Evolutionary conservation across 257 asterid species (phyloP).

Genomic region (Penstemon davidsonii): DNA sequence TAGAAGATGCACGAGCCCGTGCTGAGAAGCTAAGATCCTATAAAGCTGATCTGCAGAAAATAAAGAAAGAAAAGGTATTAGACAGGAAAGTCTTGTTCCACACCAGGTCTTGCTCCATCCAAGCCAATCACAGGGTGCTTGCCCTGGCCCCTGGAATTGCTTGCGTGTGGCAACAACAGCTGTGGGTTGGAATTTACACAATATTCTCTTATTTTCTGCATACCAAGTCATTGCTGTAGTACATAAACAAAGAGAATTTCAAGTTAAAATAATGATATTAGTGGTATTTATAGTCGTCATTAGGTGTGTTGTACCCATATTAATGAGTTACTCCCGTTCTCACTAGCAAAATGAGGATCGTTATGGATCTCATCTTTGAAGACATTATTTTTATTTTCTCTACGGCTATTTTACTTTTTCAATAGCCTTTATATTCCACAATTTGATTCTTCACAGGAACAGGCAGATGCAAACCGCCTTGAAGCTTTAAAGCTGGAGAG

Average conservation of each 20-base stretch:
- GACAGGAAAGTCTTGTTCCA: neutral
- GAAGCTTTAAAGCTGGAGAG: conserved; percentile 81
- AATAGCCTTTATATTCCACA: conserved; percentile 19
- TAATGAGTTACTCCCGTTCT: neutral
- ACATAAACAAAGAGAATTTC: too few species aligned
- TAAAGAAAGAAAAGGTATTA: conserved; percentile 87
- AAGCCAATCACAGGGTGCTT: conserved; percentile 6
- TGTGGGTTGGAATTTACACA: conserved; percentile 1
- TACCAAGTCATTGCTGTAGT: neutral
- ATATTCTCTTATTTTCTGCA: conserved; percentile 6
- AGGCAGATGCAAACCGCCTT: conserved; percentile 62
- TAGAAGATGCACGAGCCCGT: conserved; percentile 91
- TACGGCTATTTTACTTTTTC: neutral
- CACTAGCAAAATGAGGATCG: neutral
- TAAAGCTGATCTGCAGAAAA: conserved; percentile 84
- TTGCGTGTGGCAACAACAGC: conserved; percentile 20
- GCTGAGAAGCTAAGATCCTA: conserved; percentile 90
- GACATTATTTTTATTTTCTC: neutral
- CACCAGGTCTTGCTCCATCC: neutral
- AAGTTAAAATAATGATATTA: too few species aligned
- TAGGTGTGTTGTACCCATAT: neutral
- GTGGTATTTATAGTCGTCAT: neutral
- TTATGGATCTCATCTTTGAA: conserved; percentile 9
- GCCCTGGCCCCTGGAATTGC: neutral
- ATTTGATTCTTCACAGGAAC: conserved; percentile 58